Evolutionary conservation across 169 alveolate species (phyloP), one percentile per base, ranked within the genome.

Genomic region (Plasmodium fragile): DNA sequence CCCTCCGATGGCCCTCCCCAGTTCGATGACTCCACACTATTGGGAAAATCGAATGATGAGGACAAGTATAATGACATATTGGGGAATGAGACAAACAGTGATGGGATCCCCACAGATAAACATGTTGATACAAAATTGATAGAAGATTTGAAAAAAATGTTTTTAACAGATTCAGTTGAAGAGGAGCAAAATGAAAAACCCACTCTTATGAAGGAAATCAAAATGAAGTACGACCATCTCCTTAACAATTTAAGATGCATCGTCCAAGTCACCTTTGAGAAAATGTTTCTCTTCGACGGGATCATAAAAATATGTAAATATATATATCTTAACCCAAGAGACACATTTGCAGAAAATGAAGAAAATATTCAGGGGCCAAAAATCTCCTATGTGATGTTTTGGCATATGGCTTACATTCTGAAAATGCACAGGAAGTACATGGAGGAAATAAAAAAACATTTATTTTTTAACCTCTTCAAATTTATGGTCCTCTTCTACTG

Each of bases 361-460:
- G 36, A 65, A 65, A 52, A 59, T 25, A 71, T 16, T 16, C 73
- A 52, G 8, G 81, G 65, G 18, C 73, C 70, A 91, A 91, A 91
- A 91, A 69, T 91, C 11, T 43, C 85, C 16, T 80, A 91, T 53
- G 39, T 18, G 11, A 80, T 72, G 80, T 91, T 91, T 91, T 91
- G 94, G 94, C 45, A 91, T 53, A n/a, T 91, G 71, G 92, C 92
- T 1, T 91, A 80, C 52, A 79, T 91, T 7, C 72, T 91, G 75
- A 91, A 80, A 30, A 53, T 69, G 36, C 92, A 91, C 41, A 71
- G 28, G 43, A 70, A 30, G 1, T 91, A 91, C 49, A 80, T 91
- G 43, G 83, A 81, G 55, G 82, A n/a, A 70, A 71, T 91, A 91
- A 91, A 91, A 53, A 80, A 69, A 25, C 39, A 52, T 7, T 13